Evolutionary conservation across 1,139 yeast genomes (phyloP), one percentile per base, ranked within the genome.

Genomic region (Debaryomyces nepalensis): DNA sequence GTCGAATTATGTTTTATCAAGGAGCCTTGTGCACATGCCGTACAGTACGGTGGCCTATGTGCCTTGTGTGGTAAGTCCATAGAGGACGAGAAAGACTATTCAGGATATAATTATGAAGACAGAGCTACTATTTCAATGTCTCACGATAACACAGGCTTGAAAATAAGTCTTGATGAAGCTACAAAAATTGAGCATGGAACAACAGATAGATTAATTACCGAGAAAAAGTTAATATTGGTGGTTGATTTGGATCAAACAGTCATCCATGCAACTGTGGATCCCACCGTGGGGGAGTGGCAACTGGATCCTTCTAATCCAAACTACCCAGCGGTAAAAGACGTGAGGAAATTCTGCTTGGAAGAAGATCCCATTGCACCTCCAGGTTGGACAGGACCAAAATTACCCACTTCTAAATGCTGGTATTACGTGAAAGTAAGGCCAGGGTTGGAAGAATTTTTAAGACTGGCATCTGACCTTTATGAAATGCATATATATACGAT

Each of bases 161-260:
- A 86, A 46, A 91, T 93, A 22, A 86, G 93, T 37, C 77, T 82
- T 48, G 84, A 79, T 48, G 99, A 95, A 64, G 99, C 99, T 2
- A 83, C 82, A 46, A 80, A 85, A 47, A 82, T 93, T 41, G 99
- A 91, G 58, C 79, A 79, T 46, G 70, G 68, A 32, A 77, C 93
- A 39, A 80, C 88, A 4, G 70, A 74, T 44, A 71, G 87, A 45
- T 73, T 95, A 40, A 64, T 82, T 4, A 63, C 73, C 21, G 87
- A 82, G 44, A 70, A 76, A 47, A 89, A 87, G 58, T 73, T 93
- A 51, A 90, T 93, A 32, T 72, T 93, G 45, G 99, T 93, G 38
- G 99, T 93, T 9, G 99, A 93, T 70, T 73, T 93, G 49, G 99
- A 93, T 67, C 99, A 95, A 64, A 95, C 99, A 0, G 96, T 93